Base-by-base conservation (phyloP, 2,329 filamentous ascomycete species). In the Fusarium marasasianum region DNA sequence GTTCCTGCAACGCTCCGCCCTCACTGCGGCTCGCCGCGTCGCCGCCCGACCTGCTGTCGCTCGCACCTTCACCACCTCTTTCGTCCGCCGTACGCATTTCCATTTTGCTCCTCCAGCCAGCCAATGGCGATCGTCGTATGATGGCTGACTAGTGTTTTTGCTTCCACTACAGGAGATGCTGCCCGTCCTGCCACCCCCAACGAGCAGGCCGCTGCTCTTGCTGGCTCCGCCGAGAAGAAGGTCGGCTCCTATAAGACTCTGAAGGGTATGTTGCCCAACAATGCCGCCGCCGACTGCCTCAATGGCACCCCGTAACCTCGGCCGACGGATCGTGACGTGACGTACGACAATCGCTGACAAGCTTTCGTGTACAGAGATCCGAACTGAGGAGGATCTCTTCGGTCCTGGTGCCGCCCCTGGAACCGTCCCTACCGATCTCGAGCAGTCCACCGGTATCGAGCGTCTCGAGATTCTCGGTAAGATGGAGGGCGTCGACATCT, bases 391-490 rank as follows among this genome's bases (percentile, higher is more conserved):
- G n/a, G 96, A 99, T 84, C 93, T 99, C 69, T 78, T 97, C 76
- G 90, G 93, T 74, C 93, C 94, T 40, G 96, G 96, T 87, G 95
- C 93, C 79, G 84, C 90, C 79, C 86, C 91, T 75, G 96, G 96
- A 82, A 93, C 93, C 83, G 88, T 99, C 77, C 94, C 96, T 77
- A 97, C 94, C 86, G 96, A 99, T 86, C 85, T 97, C 83, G 95
- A 98, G 85, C 96, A 99, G 86, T 87, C 96, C 69, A 98, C 96
- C 79, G 96, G 96, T 93, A 90, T 98, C 70, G 96, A 99, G 89
- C 95, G 96, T 91, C 91, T 99, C 79, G 96, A 99, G 87, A 96
- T 99, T 81, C 89, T 99, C 83, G 96, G 96, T 86, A 99, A 99
- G 91, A 98, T 98, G 93, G 94, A 98, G 89, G 95, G 96, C 77